A percentile compares a stretch with the other conserved stretches of the same genome.
Evolutionary conservation across 2,329 filamentous ascomycete species (phyloP).

Genomic region (Aureobasidium mangrovei): DNA sequence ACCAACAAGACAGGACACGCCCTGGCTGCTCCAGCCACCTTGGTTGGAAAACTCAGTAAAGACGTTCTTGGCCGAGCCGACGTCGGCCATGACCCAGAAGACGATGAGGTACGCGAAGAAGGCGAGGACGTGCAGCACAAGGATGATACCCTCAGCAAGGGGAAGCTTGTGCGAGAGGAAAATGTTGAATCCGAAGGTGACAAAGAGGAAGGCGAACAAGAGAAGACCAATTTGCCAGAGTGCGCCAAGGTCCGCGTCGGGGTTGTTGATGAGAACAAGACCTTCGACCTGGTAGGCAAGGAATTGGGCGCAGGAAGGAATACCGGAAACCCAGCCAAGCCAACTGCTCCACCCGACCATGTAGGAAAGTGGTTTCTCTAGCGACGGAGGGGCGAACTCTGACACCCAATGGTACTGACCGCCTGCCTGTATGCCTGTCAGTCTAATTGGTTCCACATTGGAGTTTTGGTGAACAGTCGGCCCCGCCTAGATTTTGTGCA

Average conservation of each 20-base stretch:
- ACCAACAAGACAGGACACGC: constrained; percentile 35
- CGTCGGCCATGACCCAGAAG: constrained; percentile 27
- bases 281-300: constrained; percentile 19
- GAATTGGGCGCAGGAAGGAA: constrained; percentile 17
- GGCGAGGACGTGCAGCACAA: constrained; percentile 35
- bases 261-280: constrained; percentile 30
- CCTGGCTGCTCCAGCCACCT: constrained; percentile 34
- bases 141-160: constrained; percentile 27
- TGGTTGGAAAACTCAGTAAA: constrained; percentile 32
- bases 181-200: constrained; percentile 30
- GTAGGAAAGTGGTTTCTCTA: constrained; percentile 39
- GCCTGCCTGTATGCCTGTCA: too few species aligned
- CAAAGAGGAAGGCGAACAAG: constrained; percentile 28
- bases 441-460: too few species aligned
- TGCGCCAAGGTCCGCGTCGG: constrained; percentile 24
- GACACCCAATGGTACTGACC: constrained; percentile 2
- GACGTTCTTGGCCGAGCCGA: constrained; percentile 23
- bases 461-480: too few species aligned
- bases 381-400: constrained; percentile 35
- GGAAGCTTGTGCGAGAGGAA: constrained; percentile 28
- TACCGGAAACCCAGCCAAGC: constrained; percentile 29
- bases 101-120: constrained; percentile 27
- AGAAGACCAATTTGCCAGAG: constrained; percentile 34
- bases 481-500: too few species aligned
- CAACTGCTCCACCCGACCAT: constrained; percentile 37